Evolutionary conservation across 148 eudicot species (phyloP).

Genomic region (Camellia japonica): DNA sequence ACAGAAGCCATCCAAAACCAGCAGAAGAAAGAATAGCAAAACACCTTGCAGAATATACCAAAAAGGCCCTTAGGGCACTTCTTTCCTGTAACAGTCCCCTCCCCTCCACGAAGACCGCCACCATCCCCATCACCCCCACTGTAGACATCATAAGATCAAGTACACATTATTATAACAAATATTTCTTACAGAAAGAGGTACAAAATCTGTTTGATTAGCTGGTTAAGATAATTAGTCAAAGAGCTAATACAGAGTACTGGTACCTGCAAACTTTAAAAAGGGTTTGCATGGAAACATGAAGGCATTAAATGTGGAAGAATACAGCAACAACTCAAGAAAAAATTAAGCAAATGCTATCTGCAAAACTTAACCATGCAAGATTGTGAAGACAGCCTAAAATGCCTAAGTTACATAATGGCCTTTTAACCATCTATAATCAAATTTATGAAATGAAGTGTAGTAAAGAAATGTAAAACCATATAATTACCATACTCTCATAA

Average conservation of each 20-base stretch:
- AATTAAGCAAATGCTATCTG: not conserved
- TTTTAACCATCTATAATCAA: not conserved
- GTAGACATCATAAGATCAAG: conserved; percentile 9
- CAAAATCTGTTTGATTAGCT: not conserved
- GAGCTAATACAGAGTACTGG: not conserved
- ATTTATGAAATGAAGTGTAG: not conserved
- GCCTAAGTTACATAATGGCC: not conserved
- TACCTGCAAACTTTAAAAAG: not conserved
- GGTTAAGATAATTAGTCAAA: not conserved
- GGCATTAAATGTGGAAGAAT: not conserved
- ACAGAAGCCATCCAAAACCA: conserved; percentile 3
- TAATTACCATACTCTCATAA: not conserved
- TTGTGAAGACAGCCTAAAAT: not conserved
- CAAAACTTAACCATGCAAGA: not conserved
- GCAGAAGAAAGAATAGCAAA: conserved; percentile 9
- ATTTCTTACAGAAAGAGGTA: not conserved
- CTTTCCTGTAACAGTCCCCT: conserved; percentile 73
- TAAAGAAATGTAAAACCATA: not conserved
- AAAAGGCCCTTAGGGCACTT: conserved; percentile 80
- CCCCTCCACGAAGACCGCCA: conserved; percentile 61
- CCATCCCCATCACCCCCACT: conserved; percentile 76
- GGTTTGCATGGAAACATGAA: not conserved
- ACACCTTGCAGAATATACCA: conserved; percentile 77
- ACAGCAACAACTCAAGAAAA: not conserved
- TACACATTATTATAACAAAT: not conserved